phyloP scores from a whole-genome alignment of 2,329 filamentous ascomycete genomes.

The Immersiporthe knoxdaviesiana region DNA sequence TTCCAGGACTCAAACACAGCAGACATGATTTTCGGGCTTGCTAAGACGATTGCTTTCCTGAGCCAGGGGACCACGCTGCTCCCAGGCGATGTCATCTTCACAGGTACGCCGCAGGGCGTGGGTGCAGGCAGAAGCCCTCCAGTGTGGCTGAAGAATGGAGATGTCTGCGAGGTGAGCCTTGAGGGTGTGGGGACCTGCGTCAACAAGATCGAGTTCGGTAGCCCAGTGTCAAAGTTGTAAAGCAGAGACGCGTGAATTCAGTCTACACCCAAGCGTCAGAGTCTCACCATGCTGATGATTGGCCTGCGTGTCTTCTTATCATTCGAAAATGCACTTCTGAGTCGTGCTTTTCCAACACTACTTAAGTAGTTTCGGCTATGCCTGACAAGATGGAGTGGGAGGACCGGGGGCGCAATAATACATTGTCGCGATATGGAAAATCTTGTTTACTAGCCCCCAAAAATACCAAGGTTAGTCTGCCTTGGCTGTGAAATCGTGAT shows the following conservation, averaged over 20 bases:
- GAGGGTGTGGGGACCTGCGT: constrained; percentile 66
- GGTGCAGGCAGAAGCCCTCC: constrained; percentile 70
- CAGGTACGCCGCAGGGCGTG: constrained; percentile 64
- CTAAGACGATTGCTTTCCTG: constrained; percentile 61
- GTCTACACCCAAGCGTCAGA: background rate
- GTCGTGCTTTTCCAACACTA: background rate
- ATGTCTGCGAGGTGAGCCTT: constrained; percentile 69
- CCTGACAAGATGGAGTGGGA: background rate
- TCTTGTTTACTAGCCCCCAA: background rate
- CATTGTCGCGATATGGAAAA: background rate
- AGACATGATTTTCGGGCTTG: constrained; percentile 67
- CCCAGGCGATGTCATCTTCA: constrained; percentile 69
- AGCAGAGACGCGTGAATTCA: background rate
- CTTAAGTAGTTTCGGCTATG: background rate
- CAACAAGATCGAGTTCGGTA: constrained; percentile 52
- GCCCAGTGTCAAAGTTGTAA: constrained; percentile 42
- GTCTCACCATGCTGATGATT: background rate
- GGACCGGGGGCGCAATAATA: background rate
- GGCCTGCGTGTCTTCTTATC: background rate
- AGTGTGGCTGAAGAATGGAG: constrained; percentile 71
- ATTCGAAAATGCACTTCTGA: background rate
- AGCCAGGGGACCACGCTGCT: constrained; percentile 65
- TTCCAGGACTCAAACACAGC: constrained; percentile 54
- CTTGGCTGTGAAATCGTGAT: constrained; percentile 2
- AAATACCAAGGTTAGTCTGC: background rate